Base-by-base conservation (phyloP, 257 asterid genomes). In the Ehretia macrophylla region DNA sequence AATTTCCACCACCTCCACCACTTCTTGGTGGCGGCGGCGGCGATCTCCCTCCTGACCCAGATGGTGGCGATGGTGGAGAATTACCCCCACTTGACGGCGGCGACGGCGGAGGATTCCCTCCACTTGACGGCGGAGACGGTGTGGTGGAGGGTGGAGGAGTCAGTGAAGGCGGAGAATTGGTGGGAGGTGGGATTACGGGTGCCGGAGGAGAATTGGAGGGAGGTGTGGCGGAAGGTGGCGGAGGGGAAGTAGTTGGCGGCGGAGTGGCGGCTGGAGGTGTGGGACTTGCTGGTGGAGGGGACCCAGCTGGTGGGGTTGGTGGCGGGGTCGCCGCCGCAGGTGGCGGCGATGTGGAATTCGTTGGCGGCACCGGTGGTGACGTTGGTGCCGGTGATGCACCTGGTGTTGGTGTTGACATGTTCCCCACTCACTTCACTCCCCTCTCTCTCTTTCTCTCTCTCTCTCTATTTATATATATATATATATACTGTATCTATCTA, bases 331-430 rank as follows among this genome's bases (percentile, higher is more conserved):
- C 50, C 10, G 78, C 49, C 22, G 79, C 55, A 0, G 81, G 83
- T 1, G 85, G 72, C 0, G 85, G 72, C 3, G 87, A 27, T 6
- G 85, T 72, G 44, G 57, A 5, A 66, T 72, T 73, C 10, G 73
- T 13, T 0, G 76, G 65, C 1, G 76, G 68, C 20, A 67, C 27
- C 1, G 81, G 82, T 5, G 87, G 77, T 2, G 84, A 49, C 0
- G 76, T 62, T 16, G 85, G 85, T 39, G 78, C 68, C 18, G n/a
- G n/a, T n/a, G n/a, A n/a, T n/a, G n/a, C n/a, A n/a, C n/a, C n/a
- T n/a, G n/a, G n/a, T n/a, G 84, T 62, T 52, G 84, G 84, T 49
- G 83, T 59, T 9, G 87, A 73, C 84, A 76, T 78, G 32, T 21
- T 35, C 46, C 39, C 50, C 8, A 39, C 38, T 6, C 20, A 46